Evolutionary conservation across 768 basidiomycete genomes (phyloP).

Genomic region (Psilocybe cyanescens): DNA sequence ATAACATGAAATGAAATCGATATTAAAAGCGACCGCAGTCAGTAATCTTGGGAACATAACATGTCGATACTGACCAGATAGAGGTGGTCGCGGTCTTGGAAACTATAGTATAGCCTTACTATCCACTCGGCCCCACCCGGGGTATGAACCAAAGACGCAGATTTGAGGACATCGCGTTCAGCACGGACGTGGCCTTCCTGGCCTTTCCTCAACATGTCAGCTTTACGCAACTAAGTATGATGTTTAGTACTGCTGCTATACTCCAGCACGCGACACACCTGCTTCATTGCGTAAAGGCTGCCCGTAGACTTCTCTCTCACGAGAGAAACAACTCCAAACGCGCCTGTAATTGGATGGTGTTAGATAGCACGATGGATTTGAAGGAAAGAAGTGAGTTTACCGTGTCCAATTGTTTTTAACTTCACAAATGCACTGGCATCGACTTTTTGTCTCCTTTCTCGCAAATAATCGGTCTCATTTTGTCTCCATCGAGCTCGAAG

Average conservation of each 20-base stretch:
- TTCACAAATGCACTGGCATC: constrained; percentile 85
- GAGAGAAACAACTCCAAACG: constrained; percentile 98
- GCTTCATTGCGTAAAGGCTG: constrained; percentile 94
- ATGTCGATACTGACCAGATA: constrained; percentile 72
- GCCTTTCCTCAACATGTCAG: constrained; percentile 93
- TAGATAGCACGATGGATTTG: constrained; percentile 23
- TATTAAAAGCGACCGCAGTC: too few relatives aligned
- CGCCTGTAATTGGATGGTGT: constrained; percentile 54
- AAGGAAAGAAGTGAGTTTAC: constrained; percentile 41
- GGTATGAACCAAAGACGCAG: constrained; percentile 80
- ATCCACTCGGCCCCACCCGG: constrained; percentile 89
- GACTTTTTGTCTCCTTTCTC: constrained; percentile 81
- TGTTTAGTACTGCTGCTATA: constrained; percentile 8
- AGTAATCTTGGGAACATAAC: constrained; percentile 28
- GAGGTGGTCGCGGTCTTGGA: constrained; percentile 93
- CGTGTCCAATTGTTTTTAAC: constrained; percentile 94
- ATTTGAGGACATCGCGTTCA: constrained; percentile 91
- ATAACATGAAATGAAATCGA: constrained; percentile 54
- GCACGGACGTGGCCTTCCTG: constrained; percentile 98
- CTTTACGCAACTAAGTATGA: constrained; percentile 70
- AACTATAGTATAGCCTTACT: constrained; percentile 89
- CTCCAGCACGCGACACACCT: constrained; percentile 51
- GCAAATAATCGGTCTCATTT: constrained; percentile 90
- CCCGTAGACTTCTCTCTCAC: constrained; percentile 83
- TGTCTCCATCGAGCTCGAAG: constrained; percentile 78